phyloP scores from a whole-genome alignment of 164 flowering plant genomes.

The Taxillus chinensis region DNA sequence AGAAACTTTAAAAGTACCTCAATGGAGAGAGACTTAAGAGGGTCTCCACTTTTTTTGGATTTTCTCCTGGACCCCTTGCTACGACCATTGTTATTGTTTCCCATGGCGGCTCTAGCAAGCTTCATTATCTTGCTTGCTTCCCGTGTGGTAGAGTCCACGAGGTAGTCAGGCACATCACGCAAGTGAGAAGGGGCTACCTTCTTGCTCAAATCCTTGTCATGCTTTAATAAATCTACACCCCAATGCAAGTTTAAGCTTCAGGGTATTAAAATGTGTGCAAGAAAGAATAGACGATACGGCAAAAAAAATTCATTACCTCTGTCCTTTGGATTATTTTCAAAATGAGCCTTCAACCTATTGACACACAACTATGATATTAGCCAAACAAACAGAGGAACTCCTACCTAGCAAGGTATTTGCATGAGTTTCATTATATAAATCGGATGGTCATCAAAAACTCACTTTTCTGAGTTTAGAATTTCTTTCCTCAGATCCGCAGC shows the following conservation, averaged over 20 bases:
- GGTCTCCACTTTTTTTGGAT: conserved; percentile 52
- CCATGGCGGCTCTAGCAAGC: conserved; percentile 93
- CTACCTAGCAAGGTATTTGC: background rate
- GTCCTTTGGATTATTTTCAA: conserved; percentile 80
- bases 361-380: background rate
- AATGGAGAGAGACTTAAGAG: conserved; percentile 69
- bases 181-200: conserved; percentile 66
- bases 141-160: conserved; percentile 66
- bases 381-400: background rate
- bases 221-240: conserved; percentile 75
- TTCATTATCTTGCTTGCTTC: conserved; percentile 84
- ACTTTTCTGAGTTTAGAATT: conserved; percentile 93
- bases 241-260: conserved; percentile 10
- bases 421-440: background rate
- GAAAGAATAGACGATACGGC: background rate
- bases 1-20: conserved; percentile 34
- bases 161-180: conserved; percentile 76
- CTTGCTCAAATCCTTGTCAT: conserved; percentile 82
- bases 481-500: conserved; percentile 95
- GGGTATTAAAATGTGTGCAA: background rate
- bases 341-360: conserved; percentile 85
- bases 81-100: conserved; percentile 28
- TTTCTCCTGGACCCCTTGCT: conserved; percentile 35
- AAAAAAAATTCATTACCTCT: conserved; percentile 43
- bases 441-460: conserved; percentile 19